phyloP scores from a whole-genome alignment of 1,284 basidiomycete genomes.

The Leccinum griseonigrum region DNA sequence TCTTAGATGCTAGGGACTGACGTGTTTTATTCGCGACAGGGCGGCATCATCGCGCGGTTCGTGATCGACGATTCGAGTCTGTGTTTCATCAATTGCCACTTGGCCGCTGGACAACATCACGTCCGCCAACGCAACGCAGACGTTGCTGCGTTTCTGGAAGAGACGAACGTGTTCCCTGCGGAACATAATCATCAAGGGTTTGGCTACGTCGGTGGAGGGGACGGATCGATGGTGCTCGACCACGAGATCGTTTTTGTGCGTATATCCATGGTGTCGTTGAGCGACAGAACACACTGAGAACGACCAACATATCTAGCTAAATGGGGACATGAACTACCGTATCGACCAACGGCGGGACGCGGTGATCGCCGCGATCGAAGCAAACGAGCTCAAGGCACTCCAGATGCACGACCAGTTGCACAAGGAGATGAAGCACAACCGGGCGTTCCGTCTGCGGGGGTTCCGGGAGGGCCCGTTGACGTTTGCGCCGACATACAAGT shows the following conservation, averaged over 20 bases:
- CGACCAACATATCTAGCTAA: slow-evolving; percentile 44
- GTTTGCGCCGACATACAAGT: slow-evolving; percentile 97
- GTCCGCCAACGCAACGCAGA: slow-evolving; percentile 85
- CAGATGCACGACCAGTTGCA: slow-evolving; percentile 84
- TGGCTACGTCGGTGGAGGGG: slow-evolving; percentile 86
- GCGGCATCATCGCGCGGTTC: slow-evolving; percentile 88
- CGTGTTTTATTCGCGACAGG: slow-evolving; percentile 42
- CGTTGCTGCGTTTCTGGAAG: slow-evolving; percentile 81
- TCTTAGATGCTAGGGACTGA: background rate
- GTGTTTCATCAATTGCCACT: slow-evolving; percentile 94
- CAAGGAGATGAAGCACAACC: slow-evolving; percentile 86
- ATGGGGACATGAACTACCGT: slow-evolving; percentile 90
- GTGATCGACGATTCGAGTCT: slow-evolving; percentile 89
- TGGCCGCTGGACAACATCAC: slow-evolving; percentile 90
- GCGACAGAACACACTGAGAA: background rate
- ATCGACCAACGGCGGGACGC: slow-evolving; percentile 88
- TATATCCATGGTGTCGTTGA: slow-evolving; percentile 14
- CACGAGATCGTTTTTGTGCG: slow-evolving; percentile 92
- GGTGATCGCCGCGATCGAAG: slow-evolving; percentile 66
- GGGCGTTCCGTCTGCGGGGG: slow-evolving; percentile 78
- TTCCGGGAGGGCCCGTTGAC: slow-evolving; percentile 83
- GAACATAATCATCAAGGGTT: slow-evolving; percentile 39
- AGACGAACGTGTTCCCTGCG: slow-evolving; percentile 66
- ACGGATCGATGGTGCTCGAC: slow-evolving; percentile 92
- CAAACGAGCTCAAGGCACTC: slow-evolving; percentile 64